Conservation (phyloP, 768 basidiomycete genomes). For the Botryobasidium botryosum region DNA sequence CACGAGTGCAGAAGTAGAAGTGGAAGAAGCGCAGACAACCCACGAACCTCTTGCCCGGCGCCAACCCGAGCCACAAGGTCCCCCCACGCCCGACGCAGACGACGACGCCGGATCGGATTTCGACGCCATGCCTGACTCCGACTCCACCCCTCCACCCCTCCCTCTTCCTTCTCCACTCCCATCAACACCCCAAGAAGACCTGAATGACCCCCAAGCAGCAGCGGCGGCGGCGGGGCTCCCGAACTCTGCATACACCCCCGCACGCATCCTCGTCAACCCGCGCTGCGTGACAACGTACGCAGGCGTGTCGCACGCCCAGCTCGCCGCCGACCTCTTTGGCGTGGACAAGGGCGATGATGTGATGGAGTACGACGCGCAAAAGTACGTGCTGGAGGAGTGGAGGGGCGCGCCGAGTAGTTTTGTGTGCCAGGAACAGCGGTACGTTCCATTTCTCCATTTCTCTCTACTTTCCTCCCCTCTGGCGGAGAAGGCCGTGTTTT, state of each 20-base stretch:
- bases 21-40: slow-evolving; percentile 5
- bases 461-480: no score
- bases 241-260: slow-evolving; percentile 75
- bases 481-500: no score
- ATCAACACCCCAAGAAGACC: no score
- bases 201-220: no score
- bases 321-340: slow-evolving; percentile 90
- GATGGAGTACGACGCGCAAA: slow-evolving; percentile 27
- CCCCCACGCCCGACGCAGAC: slow-evolving; percentile 37
- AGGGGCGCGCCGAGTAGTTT: slow-evolving; percentile 93
- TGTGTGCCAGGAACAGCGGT: slow-evolving; percentile 93
- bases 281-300: slow-evolving; percentile 97
- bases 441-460: slow-evolving; percentile 15
- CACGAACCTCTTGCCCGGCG: slow-evolving; percentile 3
- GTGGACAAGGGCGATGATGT: slow-evolving; percentile 37
- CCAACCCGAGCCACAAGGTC: slow-evolving; percentile 5
- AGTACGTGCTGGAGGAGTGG: slow-evolving; percentile 89
- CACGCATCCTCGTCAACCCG: slow-evolving; percentile 87
- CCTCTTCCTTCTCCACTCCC: no score
- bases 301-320: slow-evolving; percentile 87
- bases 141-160: slow-evolving; percentile 12
- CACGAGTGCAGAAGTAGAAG: slow-evolving; percentile 5
- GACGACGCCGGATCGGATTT: slow-evolving; percentile 78
- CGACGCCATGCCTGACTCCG: slow-evolving; percentile 64
- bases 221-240: slow-evolving; percentile 38